Percentiles rank a stretch among this genome's conserved stretches.
Evolutionary conservation across 176 grass and related monocot species (phyloP).

Genomic region (Stipa capillata): DNA sequence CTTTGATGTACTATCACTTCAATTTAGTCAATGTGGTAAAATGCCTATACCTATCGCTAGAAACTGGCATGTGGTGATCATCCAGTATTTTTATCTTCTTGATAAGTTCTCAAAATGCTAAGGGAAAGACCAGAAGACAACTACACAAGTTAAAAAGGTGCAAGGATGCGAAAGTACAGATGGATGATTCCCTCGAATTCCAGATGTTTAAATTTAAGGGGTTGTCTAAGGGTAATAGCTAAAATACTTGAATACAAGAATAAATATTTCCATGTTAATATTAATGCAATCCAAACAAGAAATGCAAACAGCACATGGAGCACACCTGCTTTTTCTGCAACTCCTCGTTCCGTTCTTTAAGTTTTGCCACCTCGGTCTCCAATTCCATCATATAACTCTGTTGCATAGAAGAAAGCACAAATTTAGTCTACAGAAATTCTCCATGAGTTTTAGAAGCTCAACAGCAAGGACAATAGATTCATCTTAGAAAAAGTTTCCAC

Average conservation of each 20-base stretch:
- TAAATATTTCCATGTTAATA: not conserved
- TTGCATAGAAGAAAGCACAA: not conserved
- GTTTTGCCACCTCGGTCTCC: constrained; percentile 81
- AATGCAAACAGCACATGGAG: not conserved
- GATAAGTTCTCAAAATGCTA: not conserved
- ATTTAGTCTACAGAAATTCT: not conserved
- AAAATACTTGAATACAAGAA: not conserved
- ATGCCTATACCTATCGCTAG: not conserved
- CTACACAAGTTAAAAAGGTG: not conserved
- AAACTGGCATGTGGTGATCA: not conserved
- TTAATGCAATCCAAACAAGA: not conserved
- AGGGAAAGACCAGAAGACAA: not conserved
- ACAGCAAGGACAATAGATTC: not conserved
- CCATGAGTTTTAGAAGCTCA: not conserved
- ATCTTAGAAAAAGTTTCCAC: not conserved
- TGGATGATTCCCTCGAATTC: not conserved
- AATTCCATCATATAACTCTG: constrained; percentile 82
- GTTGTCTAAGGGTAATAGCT: not conserved
- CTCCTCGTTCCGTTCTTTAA: constrained; percentile 65
- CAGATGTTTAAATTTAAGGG: not conserved
- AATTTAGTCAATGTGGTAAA: not conserved
- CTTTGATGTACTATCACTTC: not conserved
- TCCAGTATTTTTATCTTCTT: not conserved
- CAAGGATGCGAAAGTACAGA: not conserved
- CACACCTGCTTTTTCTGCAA: constrained; percentile 75